Evolutionary conservation across 2,329 filamentous ascomycete genomes (phyloP).

Genomic region (Microcera coccophila): DNA sequence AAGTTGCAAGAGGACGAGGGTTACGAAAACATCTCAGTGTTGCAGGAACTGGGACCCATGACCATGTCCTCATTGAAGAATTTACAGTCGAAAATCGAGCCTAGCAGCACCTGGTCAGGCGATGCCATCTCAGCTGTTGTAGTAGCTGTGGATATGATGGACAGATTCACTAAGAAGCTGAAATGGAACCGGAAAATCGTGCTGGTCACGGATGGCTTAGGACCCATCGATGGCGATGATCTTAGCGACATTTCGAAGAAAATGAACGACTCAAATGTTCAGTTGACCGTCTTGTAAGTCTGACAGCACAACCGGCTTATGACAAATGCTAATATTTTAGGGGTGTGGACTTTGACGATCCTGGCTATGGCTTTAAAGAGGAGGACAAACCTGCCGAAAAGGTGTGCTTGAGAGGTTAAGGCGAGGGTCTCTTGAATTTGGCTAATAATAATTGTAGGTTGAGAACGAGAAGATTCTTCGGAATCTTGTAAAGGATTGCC

Average conservation of each 20-base stretch:
- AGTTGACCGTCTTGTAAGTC: conserved; percentile 72
- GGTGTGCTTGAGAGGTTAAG: conserved; percentile 43
- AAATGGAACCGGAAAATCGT: conserved; percentile 80
- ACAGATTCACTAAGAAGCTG: conserved; percentile 70
- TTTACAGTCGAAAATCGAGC: conserved; percentile 60
- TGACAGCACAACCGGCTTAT: background rate
- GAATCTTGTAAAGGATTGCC: conserved; percentile 62
- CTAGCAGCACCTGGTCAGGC: conserved; percentile 65
- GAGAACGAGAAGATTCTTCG: conserved; percentile 69
- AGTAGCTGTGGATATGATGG: conserved; percentile 82
- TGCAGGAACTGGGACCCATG: conserved; percentile 63
- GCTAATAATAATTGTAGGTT: conserved; percentile 27
- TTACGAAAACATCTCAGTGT: conserved; percentile 77
- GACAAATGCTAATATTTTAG: conserved; percentile 39
- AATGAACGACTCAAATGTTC: conserved; percentile 71
- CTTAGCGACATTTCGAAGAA: conserved; percentile 66
- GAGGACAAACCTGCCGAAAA: conserved; percentile 75
- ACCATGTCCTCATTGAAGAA: conserved; percentile 64
- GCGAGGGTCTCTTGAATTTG: background rate
- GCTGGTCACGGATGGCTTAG: conserved; percentile 78
- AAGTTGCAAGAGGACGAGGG: conserved; percentile 63
- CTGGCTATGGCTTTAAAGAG: conserved; percentile 86
- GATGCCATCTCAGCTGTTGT: conserved; percentile 88
- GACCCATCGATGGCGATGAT: conserved; percentile 67
- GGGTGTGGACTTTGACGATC: conserved; percentile 90